Evolutionary conservation across 1,284 basidiomycete genomes (phyloP).

Genomic region (Malassezia pachydermatis): DNA sequence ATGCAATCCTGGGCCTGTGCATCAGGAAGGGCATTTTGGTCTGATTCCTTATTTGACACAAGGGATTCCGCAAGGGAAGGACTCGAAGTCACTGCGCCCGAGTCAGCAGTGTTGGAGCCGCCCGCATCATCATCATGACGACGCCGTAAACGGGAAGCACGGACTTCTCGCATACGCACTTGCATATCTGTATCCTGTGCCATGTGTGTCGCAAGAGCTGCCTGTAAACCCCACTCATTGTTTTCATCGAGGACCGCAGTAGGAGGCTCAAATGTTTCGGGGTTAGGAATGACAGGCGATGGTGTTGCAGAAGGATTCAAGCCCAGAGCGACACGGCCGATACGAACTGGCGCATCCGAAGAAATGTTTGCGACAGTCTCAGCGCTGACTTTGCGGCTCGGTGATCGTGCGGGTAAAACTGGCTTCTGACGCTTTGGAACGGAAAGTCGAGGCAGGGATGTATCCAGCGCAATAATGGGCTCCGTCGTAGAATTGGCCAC

Average conservation of each 20-base stretch:
- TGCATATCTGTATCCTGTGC: conserved; percentile 40
- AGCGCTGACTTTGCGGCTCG: not conserved
- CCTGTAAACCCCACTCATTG: conserved; percentile 45
- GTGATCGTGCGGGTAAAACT: not conserved
- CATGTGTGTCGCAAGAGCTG: conserved; percentile 42
- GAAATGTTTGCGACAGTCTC: not conserved
- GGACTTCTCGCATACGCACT: conserved; percentile 39
- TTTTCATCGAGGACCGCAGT: conserved; percentile 17
- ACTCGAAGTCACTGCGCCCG: no score
- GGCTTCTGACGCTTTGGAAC: not conserved
- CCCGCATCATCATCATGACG: conserved; percentile 15
- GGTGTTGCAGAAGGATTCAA: not conserved
- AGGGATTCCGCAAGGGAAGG: no score
- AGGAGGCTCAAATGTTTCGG: not conserved
- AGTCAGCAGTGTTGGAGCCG: no score
- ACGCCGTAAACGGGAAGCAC: conserved; percentile 22
- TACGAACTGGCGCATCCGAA: not conserved
- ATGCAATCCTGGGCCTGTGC: no score
- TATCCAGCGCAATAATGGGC: conserved; percentile 3
- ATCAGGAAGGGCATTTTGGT: no score
- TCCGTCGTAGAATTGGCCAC: conserved; percentile 32
- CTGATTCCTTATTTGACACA: no score
- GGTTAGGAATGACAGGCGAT: not conserved
- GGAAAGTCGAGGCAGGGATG: not conserved
- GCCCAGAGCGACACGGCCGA: conserved; percentile 11